Conservation (phyloP, 176 grass and related monocot species). For the Elaeis guineensis region DNA sequence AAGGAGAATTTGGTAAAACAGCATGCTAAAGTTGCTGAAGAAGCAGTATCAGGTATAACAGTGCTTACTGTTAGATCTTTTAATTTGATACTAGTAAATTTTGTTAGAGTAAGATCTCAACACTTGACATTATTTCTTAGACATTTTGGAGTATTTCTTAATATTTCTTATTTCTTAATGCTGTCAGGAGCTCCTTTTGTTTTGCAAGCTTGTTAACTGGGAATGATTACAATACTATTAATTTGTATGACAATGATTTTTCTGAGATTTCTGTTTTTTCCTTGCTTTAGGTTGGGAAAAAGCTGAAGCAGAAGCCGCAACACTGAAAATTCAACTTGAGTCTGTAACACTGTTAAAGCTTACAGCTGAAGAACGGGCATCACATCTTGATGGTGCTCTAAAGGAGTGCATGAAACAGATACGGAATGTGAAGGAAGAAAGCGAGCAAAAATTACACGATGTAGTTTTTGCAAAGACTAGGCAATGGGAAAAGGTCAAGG, state of each 20-base stretch:
- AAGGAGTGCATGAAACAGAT: constrained; percentile 99
- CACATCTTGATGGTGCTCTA: constrained; percentile 90
- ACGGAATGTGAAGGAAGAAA: constrained; percentile 95
- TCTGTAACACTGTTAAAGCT: constrained; percentile 81
- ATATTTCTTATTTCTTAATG: too few relatives aligned
- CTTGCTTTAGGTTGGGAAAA: constrained; percentile 82
- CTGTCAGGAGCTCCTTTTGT: too few relatives aligned
- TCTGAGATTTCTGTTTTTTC: too few relatives aligned
- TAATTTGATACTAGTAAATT: not conserved
- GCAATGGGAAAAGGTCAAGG: constrained; percentile 85
- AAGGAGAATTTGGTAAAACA: constrained; percentile 96
- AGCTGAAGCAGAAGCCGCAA: constrained; percentile 86
- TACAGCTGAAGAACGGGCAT: constrained; percentile 73
- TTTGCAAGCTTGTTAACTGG: too few relatives aligned
- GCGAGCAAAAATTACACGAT: constrained; percentile 96
- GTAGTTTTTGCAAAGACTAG: constrained; percentile 92
- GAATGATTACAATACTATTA: too few relatives aligned
- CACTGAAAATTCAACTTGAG: constrained; percentile 91
- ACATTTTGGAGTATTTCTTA: too few relatives aligned
- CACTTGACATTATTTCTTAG: too few relatives aligned
- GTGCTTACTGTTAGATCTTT: not conserved
- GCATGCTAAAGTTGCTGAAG: constrained; percentile 99
- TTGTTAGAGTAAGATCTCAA: too few relatives aligned
- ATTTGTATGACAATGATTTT: too few relatives aligned
- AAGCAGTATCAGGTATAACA: constrained; percentile 81